Base-by-base conservation (phyloP, 208 protist species). In the Wallacemonas sp. region DNA sequence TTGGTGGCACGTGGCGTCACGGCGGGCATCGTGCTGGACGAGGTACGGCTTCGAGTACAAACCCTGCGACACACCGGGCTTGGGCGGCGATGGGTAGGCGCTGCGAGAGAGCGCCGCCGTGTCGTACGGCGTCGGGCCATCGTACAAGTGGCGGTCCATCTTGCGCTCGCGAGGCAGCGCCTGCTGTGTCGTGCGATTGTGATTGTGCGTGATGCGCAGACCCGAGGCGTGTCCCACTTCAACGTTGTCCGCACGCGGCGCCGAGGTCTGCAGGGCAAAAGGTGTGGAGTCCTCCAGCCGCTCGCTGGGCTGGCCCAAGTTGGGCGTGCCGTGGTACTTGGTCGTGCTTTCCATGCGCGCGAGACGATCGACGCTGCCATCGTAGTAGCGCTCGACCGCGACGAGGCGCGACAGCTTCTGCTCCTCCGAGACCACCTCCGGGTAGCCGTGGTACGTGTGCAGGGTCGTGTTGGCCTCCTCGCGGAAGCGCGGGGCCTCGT, bases 71-170 rank as follows among this genome's bases (percentile, higher is more conserved):
- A 88, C 82, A 22, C 88, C 88, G 36, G 89, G 73, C 23, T 74
- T 57, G 1, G 88, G 88, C 5, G 88, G 88, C 14, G 81, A 69
- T 5, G 88, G 84, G 67, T 94, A 94, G 11, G 70, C 76, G 38
- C 81, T 63, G 1, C 68, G 39, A 2, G 84, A 84, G 18, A 81
- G 57, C 31, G 63, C 28, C 5, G 73, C 63, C 22, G 72, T 74
- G 71, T 91, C 82, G 62, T 77, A 84, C 29, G 81, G 72, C 10
- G 36, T 48, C 2, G 73, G 74, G 14, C 73, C 74, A 16, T 81
- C 71, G 50, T 62, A 54, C 33, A 68, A 44, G 42, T 72, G 67
- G 5, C 74, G 77, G 52, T 81, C 46, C 20, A 50, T 23, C 23
- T 50, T 50, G 12, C 42, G 36, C 29, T 45, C 64, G 57, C 65